Conservation (phyloP, 2,329 filamentous ascomycete species). For the Apiospora pterosperma region DNA sequence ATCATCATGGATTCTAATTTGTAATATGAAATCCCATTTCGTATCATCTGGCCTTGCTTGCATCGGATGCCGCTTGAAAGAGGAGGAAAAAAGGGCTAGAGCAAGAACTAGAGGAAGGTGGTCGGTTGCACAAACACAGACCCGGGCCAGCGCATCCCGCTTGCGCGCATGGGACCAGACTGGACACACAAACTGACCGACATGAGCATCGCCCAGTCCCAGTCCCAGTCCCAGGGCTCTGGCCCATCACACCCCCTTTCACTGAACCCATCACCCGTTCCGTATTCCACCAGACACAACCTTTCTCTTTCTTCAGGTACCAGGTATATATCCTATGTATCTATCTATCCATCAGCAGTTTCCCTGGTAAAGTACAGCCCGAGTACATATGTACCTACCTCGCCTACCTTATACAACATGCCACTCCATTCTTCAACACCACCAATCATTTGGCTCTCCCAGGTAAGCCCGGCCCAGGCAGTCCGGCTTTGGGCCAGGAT, state of each 20-base stretch:
- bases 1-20: too few species aligned
- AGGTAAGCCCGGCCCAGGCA: background rate
- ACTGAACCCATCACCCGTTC: background rate
- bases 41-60: background rate
- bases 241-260: background rate
- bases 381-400: background rate
- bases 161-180: background rate
- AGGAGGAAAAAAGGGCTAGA: too few species aligned
- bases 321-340: background rate
- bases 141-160: background rate
- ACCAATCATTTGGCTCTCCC: background rate
- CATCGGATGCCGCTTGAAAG: background rate
- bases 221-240: background rate
- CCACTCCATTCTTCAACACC: background rate
- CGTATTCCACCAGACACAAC: too few species aligned
- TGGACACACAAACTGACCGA: background rate
- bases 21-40: too few species aligned
- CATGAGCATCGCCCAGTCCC: background rate
- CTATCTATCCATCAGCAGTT: background rate
- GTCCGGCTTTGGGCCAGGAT: background rate
- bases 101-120: background rate
- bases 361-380: background rate
- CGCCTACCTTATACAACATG: background rate
- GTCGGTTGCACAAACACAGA: background rate
- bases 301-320: too few species aligned